These are phyloP conservation scores for Butyriboletus appendiculatus DNA, from an alignment of 1,284 basidiomycete genomes.

Conservation along the genomic window DNA sequence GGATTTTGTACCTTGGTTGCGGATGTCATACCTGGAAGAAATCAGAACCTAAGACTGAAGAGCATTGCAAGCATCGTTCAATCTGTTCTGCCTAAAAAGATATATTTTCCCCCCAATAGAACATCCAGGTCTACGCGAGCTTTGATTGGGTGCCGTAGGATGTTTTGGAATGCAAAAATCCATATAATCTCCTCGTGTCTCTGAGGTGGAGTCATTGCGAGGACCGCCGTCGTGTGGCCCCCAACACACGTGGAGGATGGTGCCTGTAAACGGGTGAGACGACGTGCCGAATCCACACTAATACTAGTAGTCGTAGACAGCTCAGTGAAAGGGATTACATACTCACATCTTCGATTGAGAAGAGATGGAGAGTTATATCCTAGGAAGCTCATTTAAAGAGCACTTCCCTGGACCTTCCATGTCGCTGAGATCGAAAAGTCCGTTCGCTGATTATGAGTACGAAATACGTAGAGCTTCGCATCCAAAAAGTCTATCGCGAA, in stretches of 20 bases:
- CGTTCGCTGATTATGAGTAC: background rate
- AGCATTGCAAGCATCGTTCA: no score
- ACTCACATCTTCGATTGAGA: background rate
- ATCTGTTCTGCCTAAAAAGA: no score
- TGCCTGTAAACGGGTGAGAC: background rate
- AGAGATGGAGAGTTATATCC: background rate
- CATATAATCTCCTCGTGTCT: no score
- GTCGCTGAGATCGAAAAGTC: background rate
- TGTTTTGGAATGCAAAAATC: no score
- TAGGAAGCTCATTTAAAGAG: background rate
- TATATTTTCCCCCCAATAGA: no score
- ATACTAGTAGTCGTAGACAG: background rate
- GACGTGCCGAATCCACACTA: background rate
- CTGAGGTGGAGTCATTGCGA: no score
- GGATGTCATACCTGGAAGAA: background rate
- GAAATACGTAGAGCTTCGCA: background rate
- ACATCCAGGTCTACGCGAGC: no score
- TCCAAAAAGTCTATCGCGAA: background rate
- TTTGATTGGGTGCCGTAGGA: no score
- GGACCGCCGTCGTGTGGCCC: no score
- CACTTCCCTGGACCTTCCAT: background rate
- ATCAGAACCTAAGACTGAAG: background rate
- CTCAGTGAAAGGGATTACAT: background rate
- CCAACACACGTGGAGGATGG: background rate
- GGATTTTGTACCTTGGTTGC: background rate